Percentiles rank a stretch among this genome's conserved stretches.
These are phyloP conservation scores for Mycena polygramma DNA, from an alignment of 768 basidiomycete species.

Conservation along the genomic window DNA sequence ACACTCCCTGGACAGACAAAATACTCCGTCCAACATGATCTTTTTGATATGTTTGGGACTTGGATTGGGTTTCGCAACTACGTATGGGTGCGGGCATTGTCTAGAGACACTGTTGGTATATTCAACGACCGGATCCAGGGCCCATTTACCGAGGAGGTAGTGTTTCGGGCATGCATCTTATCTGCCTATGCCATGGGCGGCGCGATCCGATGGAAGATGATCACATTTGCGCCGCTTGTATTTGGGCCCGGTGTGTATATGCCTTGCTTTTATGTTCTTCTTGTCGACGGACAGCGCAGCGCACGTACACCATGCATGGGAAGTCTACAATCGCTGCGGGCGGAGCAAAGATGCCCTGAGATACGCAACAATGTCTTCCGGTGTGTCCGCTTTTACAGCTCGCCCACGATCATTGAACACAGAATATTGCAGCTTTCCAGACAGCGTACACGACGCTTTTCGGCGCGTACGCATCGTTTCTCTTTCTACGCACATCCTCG, in stretches of 20 bases:
- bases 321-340: conserved; percentile 83
- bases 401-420: neutral
- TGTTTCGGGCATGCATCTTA: conserved; percentile 89
- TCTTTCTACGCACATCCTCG: conserved; percentile 90
- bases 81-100: conserved; percentile 52
- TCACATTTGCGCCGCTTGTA: conserved; percentile 85
- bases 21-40: conserved; percentile 59
- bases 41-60: conserved; percentile 57
- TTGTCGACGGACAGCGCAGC: conserved; percentile 62
- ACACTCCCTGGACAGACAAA: conserved; percentile 67
- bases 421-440: conserved; percentile 76
- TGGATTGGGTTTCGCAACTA: conserved; percentile 84
- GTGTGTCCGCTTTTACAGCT: conserved; percentile 54
- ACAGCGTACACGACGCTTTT: conserved; percentile 93
- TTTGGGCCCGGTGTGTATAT: conserved; percentile 85
- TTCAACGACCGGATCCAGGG: conserved; percentile 59
- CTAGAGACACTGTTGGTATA: too few species aligned
- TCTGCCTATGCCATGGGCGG: conserved; percentile 78
- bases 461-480: conserved; percentile 87
- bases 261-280: neutral
- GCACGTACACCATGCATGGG: conserved; percentile 94
- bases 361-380: conserved; percentile 65
- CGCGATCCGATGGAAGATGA: conserved; percentile 66
- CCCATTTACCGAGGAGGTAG: conserved; percentile 93
- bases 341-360: conserved; percentile 73